A percentile compares a stretch with the other conserved stretches of the same genome.
phyloP scores from a whole-genome alignment of 208 protist species.

The Acanthamoeba healyi region DNA sequence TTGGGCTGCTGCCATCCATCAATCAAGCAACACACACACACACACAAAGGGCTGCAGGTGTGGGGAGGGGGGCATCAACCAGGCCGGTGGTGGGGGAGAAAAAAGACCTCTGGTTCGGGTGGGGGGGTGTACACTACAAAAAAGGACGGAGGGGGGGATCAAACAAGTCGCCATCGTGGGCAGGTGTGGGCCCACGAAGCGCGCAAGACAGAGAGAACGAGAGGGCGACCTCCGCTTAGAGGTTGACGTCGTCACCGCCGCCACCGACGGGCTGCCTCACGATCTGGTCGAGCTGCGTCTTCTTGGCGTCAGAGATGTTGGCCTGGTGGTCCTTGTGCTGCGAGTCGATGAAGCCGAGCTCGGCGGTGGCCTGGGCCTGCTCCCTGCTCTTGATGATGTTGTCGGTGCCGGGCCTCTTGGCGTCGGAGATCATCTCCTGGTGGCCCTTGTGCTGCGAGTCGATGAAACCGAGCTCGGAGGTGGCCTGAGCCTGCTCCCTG shows the following conservation, averaged over 20 bases:
- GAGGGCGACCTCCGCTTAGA: background rate
- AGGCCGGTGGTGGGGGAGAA: too few relatives aligned
- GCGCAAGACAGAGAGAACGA: too few relatives aligned
- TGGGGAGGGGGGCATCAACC: too few relatives aligned
- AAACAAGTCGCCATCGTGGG: too few relatives aligned
- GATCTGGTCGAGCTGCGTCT: slow-evolving; percentile 67
- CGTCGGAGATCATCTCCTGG: slow-evolving; percentile 66
- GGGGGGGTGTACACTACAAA: background rate
- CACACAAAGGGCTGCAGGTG: too few relatives aligned
- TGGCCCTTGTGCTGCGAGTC: slow-evolving; percentile 26
- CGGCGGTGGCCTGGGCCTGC: background rate
- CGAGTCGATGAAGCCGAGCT: slow-evolving; percentile 50
- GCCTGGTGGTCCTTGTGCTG: slow-evolving; percentile 18
- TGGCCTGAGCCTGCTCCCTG: slow-evolving; percentile 49
- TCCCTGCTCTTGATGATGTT: slow-evolving; percentile 68
- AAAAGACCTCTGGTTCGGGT: too few relatives aligned
- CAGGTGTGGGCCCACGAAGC: too few relatives aligned
- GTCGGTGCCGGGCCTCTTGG: slow-evolving; percentile 39
- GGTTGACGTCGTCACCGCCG: slow-evolving; percentile 30
- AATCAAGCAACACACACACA: too few relatives aligned
- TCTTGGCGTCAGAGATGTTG: slow-evolving; percentile 43
- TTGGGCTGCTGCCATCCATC: too few relatives aligned
- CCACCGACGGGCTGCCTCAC: background rate
- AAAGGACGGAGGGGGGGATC: too few relatives aligned
- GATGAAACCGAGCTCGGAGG: slow-evolving; percentile 55